Percentiles rank a stretch among this genome's conserved stretches.
Evolutionary conservation across 116 monocot species (phyloP).

Genomic region (Phalaenopsis hybrid): DNA sequence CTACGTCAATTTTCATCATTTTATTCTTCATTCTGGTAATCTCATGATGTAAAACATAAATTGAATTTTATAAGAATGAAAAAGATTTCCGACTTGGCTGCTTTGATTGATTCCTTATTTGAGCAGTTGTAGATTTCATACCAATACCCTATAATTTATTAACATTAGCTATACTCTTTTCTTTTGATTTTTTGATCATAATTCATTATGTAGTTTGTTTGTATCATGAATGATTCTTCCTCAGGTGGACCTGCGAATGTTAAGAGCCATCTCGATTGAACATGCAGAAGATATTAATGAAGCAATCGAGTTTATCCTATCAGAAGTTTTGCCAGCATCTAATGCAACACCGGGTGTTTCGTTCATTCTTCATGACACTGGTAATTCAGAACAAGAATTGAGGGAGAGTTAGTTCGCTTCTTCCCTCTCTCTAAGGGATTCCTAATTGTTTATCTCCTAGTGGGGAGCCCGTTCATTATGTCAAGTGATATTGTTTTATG

Average conservation of each 20-base stretch:
- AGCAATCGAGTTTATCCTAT: conserved; percentile 19
- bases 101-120: not conserved
- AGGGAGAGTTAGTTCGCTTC: not conserved
- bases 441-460: not conserved
- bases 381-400: not conserved
- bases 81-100: not conserved
- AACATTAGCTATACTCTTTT: not conserved
- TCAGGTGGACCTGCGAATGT: conserved; percentile 20
- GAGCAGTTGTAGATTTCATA: not conserved
- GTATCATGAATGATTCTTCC: not conserved
- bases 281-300: conserved; percentile 18
- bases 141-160: not conserved
- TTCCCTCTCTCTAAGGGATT: not conserved
- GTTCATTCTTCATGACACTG: not conserved
- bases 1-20: not conserved
- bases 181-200: not conserved
- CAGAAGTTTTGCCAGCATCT: conserved; percentile 8
- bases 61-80: not conserved
- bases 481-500: too few relatives aligned
- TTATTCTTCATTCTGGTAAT: not conserved
- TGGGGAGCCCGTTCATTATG: not conserved
- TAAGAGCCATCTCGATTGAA: conserved; percentile 20
- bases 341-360: not conserved
- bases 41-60: not conserved
- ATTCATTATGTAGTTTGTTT: not conserved